Evolutionary conservation across 768 basidiomycete species (phyloP).

Genomic region (Lactarius evosmus): DNA sequence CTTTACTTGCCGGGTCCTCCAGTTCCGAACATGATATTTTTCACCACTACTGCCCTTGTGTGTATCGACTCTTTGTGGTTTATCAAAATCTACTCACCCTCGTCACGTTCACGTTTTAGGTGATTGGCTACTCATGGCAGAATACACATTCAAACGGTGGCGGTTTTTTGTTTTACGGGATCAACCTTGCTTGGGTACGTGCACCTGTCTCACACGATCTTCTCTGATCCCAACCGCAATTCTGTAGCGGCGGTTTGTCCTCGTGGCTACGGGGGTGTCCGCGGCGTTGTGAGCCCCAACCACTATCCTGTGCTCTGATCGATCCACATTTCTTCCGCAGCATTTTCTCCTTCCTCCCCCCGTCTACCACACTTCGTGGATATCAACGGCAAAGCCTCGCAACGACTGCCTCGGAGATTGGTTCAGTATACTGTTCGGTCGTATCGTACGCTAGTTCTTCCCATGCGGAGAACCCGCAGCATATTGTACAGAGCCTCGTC

Average conservation of each 20-base stretch:
- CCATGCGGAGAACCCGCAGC: slow-evolving; percentile 46
- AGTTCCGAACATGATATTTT: slow-evolving; percentile 68
- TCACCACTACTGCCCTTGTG: slow-evolving; percentile 61
- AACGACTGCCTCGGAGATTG: slow-evolving; percentile 64
- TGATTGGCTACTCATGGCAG: slow-evolving; percentile 73
- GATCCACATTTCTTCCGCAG: slow-evolving; percentile 35
- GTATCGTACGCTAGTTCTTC: slow-evolving; percentile 66
- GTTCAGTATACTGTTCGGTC: slow-evolving; percentile 70
- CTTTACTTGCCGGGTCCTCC: slow-evolving; percentile 73
- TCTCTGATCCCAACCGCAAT: background rate
- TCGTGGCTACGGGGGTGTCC: slow-evolving; percentile 67
- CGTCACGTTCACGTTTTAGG: slow-evolving; percentile 40
- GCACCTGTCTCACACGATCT: background rate
- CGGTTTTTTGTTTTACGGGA: slow-evolving; percentile 56
- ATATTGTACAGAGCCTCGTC: slow-evolving; percentile 62
- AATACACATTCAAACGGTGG: slow-evolving; percentile 48
- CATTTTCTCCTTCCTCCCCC: slow-evolving; percentile 68
- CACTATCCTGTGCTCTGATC: slow-evolving; percentile 25
- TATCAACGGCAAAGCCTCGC: slow-evolving; percentile 72
- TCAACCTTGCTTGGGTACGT: slow-evolving; percentile 67
- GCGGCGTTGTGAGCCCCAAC: slow-evolving; percentile 63
- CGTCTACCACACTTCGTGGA: slow-evolving; percentile 66
- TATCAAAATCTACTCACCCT: background rate
- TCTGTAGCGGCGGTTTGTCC: slow-evolving; percentile 57
- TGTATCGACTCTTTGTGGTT: slow-evolving; percentile 28